Base-by-base conservation (phyloP, 2,329 filamentous ascomycete species). In the Fusarium foetens region DNA sequence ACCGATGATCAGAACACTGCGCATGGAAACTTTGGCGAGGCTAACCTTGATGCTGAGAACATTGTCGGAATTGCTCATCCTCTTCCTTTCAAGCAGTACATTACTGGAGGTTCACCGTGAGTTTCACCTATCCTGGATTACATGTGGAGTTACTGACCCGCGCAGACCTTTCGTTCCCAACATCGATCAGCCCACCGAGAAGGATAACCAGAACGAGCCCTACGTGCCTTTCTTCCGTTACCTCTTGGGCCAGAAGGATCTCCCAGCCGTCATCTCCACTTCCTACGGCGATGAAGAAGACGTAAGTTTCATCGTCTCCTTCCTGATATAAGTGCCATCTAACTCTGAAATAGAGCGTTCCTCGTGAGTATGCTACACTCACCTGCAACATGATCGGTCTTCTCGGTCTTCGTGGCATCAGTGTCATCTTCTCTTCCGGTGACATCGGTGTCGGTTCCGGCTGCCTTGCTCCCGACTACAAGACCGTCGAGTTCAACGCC, bases 361-460 rank as follows among this genome's bases (percentile, higher is more conserved):
- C 66, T 23, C 59, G 43, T 4, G 66, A 70, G 16, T 70, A 70
- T 45, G 66, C 66, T 21, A 51, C 42, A 2, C 60, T 69, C 25
- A 70, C 66, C 5, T 70, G 66, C 19, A 69, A 70, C 48, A 45
- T 70, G 17, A 70, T 70, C 1, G 66, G 66, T 11, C 65, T 70
- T 38, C 49, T 70, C 1, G 66, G 66, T 1, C 66, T 70, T 14
- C 66, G 66, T 33, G 66, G 66, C 1, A 69, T 69, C 48, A 59
- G 52, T 0, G 62, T 89, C 21, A 66, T 89, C 38, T 87, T 85
- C 71, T 85, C 86, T 3, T 76, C 75, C 4, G 75, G 75, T 1
- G 75, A 77, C 21, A 27, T 67, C 17, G 75, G 75, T 3, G 74
- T 76, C 10, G 73, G 73, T 11, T 66, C 73, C 48, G 68, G 68